Base-by-base conservation (phyloP, 2,329 filamentous ascomycete species). In the Fusarium fracticaudum region DNA sequence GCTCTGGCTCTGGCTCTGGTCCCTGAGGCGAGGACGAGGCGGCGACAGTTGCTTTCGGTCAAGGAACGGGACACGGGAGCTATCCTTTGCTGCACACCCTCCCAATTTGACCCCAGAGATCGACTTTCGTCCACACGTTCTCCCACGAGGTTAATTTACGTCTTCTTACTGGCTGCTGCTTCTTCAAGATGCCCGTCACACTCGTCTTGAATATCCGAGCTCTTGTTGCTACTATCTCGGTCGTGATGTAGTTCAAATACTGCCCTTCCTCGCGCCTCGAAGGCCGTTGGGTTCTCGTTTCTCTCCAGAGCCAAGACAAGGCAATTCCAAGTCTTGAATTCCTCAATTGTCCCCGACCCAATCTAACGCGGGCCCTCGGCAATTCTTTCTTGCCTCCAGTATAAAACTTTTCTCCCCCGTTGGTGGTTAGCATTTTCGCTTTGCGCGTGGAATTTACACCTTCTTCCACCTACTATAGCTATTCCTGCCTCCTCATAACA, bases 121-220 rank as follows among this genome's bases (percentile, higher is more conserved):
- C 67, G 53, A 44, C 69, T 79, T 69, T 74, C 66, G 60, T 71
- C 77, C 77, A 79, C 63, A 76, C 74, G 59, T 71, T 79, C 69
- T 77, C 77, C 76, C 77, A 79, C 77, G 77, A 67, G 76, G 77
- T 68, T 71, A 69, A 66, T 68, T 37, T 54, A 51, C 41, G 44
- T 43, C 37, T 64, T 75, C 76, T 78, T 61, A 79, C 76, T 79
- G 77, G 77, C 50, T 72, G 58, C 20, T 18, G 45, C 33, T 58
- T 54, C 60, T 58, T 76, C 69, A 50, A 65, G 48, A 73, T 74
- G 60, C 41, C 69, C 51, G 67, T 60, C 66, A 53, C 60, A 64
- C 65, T 62, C 60, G 54, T 62, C 62, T 67, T 67, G 59, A 33
- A 74, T 72, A 61, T 68, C 71, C 50, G 65, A 61, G 71, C 53